Base-by-base conservation (phyloP, 768 basidiomycete species). In the Arthromyces matolae region DNA sequence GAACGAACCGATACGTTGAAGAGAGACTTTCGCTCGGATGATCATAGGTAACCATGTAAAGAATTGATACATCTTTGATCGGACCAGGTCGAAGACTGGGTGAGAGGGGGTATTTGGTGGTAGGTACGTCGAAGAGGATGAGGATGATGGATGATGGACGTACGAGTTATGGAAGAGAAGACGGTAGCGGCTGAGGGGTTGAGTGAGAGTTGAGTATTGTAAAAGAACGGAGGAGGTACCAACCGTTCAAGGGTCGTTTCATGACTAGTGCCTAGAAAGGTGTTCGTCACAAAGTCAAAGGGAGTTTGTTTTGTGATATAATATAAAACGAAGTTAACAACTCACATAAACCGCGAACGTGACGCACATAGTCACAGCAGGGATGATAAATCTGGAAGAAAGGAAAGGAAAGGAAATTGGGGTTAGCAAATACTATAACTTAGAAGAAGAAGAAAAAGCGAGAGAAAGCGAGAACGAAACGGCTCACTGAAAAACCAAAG, bases 341-440 rank as follows among this genome's bases (percentile, higher is more conserved):
- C 54, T 37, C 13, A 51, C 67, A 78, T 75, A 53, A 70, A 75
- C 5, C 66, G 71, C 58, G 75, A 77, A 87, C 0, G 83, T 81
- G 7, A 75, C 70, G 29, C 81, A 57, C 85, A 88, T 88, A 19
- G 78, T 80, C 1, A 80, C 25, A 4, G 86, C 61, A 0, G 86
- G 86, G 25, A 86, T 73, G 25, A 78, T 46, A 50, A 71, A 77
- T 55, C 81, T 85, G 43, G 3, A 45, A 1, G 38, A 12, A 12
- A 22, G 8, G 28, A n/a, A n/a, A n/a, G n/a, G n/a, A n/a, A n/a
- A n/a, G n/a, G n/a, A n/a, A n/a, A n/a, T n/a, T n/a, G n/a, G n/a
- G n/a, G n/a, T n/a, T n/a, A n/a, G n/a, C n/a, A n/a, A n/a, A n/a
- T n/a, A n/a, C n/a, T n/a, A n/a, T n/a, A n/a, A n/a, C n/a, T n/a